These are phyloP conservation scores for Lolium perenne DNA, from an alignment of 176 grass and related monocot genomes.

Conservation along the genomic window DNA sequence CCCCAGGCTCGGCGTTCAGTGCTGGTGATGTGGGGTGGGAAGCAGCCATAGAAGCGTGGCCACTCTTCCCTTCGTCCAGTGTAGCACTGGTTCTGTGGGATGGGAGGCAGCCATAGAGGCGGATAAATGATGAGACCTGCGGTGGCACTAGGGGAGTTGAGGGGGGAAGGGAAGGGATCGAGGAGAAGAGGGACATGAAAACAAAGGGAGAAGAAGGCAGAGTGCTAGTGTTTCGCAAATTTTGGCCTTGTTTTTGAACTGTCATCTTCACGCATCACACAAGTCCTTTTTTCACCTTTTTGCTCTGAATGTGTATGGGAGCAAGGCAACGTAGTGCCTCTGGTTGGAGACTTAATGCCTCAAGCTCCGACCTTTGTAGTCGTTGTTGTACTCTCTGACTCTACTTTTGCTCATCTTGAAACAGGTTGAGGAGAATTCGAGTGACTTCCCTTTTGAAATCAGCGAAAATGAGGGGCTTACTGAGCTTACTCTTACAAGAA, in stretches of 20 bases:
- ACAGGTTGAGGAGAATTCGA: slow-evolving; percentile 56
- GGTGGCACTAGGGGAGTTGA: no score
- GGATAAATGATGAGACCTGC: no score
- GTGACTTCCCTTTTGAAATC: slow-evolving; percentile 76
- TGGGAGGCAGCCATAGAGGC: no score
- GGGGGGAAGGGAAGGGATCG: no score
- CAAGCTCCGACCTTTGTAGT: no score
- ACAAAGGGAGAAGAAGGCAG: no score
- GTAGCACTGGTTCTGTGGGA: no score
- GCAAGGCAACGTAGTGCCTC: background rate
- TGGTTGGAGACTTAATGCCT: no score
- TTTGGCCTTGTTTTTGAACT: background rate
- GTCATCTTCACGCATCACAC: background rate
- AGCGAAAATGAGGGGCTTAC: slow-evolving; percentile 55
- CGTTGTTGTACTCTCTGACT: no score
- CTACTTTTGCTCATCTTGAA: no score
- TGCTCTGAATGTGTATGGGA: background rate
- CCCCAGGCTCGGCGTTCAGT: background rate
- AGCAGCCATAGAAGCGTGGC: background rate
- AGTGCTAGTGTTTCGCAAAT: background rate
- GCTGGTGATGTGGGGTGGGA: background rate
- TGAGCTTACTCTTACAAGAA: slow-evolving; percentile 61
- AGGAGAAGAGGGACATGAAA: no score
- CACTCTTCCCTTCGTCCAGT: no score
- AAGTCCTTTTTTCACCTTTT: background rate